Conservation (phyloP, 1,284 basidiomycete species). For the Blastosporella zonata region DNA sequence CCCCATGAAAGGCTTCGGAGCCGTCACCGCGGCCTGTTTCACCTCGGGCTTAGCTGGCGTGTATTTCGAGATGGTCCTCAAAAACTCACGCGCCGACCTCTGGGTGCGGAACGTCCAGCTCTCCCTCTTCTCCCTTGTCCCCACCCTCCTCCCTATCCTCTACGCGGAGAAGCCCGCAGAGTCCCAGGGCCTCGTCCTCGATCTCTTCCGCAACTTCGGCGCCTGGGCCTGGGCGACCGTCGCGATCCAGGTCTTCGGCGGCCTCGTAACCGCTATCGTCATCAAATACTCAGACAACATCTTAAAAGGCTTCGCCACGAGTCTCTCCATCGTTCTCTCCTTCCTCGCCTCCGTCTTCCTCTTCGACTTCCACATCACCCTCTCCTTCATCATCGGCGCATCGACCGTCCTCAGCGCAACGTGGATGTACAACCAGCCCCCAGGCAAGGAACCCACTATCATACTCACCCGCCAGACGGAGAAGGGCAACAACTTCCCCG, state of each 20-base stretch:
- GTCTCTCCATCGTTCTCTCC: slow-evolving; percentile 88
- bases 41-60: slow-evolving; percentile 98
- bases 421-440: slow-evolving; percentile 80
- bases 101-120: slow-evolving; percentile 98
- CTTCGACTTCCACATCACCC: slow-evolving; percentile 87
- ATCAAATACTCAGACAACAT: slow-evolving; percentile 92
- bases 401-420: slow-evolving; percentile 84
- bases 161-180: slow-evolving; percentile 40
- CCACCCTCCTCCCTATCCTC: slow-evolving; percentile 83
- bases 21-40: slow-evolving; percentile 90
- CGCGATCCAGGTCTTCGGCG: slow-evolving; percentile 86
- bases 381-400: slow-evolving; percentile 83
- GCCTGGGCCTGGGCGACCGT: slow-evolving; percentile 95
- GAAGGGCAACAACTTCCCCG: slow-evolving; percentile 35
- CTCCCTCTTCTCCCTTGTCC: slow-evolving; percentile 90
- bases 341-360: slow-evolving; percentile 90
- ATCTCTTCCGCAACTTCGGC: slow-evolving; percentile 78
- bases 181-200: slow-evolving; percentile 33
- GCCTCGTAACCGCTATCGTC: slow-evolving; percentile 86
- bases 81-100: slow-evolving; percentile 84
- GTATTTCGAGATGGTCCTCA: slow-evolving; percentile 98
- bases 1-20: slow-evolving; percentile 82
- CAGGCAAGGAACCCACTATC: slow-evolving; percentile 44
- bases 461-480: slow-evolving; percentile 31
- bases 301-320: slow-evolving; percentile 94